Evolutionary conservation across 2,329 filamentous ascomycete species (phyloP), one percentile per base, ranked within the genome.

Genomic region (Trichoderma semiorbis): DNA sequence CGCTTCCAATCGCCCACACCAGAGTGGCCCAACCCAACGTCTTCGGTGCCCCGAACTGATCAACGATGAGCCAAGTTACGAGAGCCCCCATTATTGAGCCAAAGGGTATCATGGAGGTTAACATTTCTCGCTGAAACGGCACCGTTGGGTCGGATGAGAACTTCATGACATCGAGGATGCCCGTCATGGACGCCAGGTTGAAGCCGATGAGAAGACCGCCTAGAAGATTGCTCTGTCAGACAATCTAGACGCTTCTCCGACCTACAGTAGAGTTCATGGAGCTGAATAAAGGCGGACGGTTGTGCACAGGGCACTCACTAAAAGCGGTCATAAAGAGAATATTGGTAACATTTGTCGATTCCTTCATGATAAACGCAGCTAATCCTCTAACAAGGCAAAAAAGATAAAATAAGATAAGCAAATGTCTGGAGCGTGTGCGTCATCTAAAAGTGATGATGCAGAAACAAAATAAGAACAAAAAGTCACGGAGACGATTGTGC

Each of bases 181-280:
- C 89, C 47, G 88, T 90, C 91, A 94, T 93, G 57, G 90, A 92
- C 70, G 87, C 89, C 76, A 94, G 93, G 81, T 94, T 92, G 78
- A 94, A 94, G 76, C 92, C 93, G 77, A 94, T 94, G 30, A 94
- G 84, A 28, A 87, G 89, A 78, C 91, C 91, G 75, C 91, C 91
- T 83, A 43, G 39, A 10, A 85, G 53, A 7, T 53, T 10, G 3
- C 7, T 24, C 21, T n/a, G 50, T 58, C 26, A 34, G 63, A 53
- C 24, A 32, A 32, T n/a, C 26, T n/a, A 6, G 55, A 21, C 18
- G 43, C n/a, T 12, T 50, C 11, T 21, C 16, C 11, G 8, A 50
- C n/a, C 10, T 21, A 1, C 4, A 21, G 10, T 50, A 21, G 39
- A 21, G 5, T n/a, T n/a, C n/a, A n/a, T n/a, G n/a, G n/a, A n/a